Conservation (phyloP, 2,329 filamentous ascomycete species). For the Sclerotinia trifoliorum region DNA sequence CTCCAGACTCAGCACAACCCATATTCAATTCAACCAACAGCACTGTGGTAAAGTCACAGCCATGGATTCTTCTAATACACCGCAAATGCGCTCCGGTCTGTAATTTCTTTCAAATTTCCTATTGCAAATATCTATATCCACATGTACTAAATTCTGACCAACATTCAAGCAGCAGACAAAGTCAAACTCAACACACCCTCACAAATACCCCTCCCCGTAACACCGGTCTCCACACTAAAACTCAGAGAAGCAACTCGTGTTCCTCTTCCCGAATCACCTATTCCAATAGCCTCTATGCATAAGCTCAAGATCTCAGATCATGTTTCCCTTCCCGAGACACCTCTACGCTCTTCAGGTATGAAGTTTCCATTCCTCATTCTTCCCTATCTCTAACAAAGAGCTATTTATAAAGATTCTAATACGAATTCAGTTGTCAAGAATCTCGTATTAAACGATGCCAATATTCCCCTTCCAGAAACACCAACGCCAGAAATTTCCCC, state of each 20-base stretch:
- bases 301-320: not conserved
- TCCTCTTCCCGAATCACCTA: not conserved
- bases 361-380: too few relatives aligned
- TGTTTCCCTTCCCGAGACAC: not conserved
- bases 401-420: too few relatives aligned
- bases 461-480: not conserved
- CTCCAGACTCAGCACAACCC: not conserved
- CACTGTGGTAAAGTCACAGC: not conserved
- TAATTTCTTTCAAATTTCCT: not conserved
- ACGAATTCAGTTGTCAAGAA: too few relatives aligned
- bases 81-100: not conserved
- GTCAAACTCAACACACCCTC: not conserved
- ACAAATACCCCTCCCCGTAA: not conserved
- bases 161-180: rapidly evolving
- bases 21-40: not conserved
- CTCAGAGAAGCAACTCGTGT: not conserved
- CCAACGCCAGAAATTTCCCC: not conserved
- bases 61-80: not conserved
- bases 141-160: not conserved
- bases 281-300: not conserved
- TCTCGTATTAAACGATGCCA: too few relatives aligned
- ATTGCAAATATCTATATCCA: too few relatives aligned
- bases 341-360: too few relatives aligned
- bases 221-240: not conserved
- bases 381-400: too few relatives aligned